Conservation (phyloP, 2,329 filamentous ascomycete species). For the Diatrype stigma region DNA sequence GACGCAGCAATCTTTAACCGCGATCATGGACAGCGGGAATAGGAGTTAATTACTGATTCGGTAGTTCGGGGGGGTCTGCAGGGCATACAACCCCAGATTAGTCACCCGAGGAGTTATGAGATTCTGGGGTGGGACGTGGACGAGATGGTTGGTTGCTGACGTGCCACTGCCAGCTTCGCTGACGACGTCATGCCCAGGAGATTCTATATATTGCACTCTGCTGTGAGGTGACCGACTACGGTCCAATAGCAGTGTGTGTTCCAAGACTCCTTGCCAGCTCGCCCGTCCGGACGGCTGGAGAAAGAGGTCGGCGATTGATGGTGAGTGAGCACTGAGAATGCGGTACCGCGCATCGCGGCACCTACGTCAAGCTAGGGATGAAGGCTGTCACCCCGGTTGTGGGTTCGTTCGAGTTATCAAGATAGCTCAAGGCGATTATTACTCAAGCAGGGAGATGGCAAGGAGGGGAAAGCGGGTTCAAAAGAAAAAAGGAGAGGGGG, state of each 20-base stretch:
- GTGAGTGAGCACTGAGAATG: background rate
- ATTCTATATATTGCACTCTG: background rate
- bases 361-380: background rate
- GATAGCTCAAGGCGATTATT: background rate
- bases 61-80: background rate
- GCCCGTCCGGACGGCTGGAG: background rate
- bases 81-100: background rate
- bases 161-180: background rate
- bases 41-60: background rate
- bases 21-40: background rate
- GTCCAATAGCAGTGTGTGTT: background rate
- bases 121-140: background rate
- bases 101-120: background rate
- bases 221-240: background rate
- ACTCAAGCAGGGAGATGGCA: background rate
- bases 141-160: background rate
- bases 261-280: background rate
- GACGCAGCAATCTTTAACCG: background rate
- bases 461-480: no score
- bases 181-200: background rate
- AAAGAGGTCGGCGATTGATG: background rate
- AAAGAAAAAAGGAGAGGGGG: no score
- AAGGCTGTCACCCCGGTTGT: background rate
- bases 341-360: no score
- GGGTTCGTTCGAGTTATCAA: background rate